Percentiles rank a stretch among this genome's conserved stretches.
phyloP scores from a whole-genome alignment of 108 stramenopile genomes.

The Pseudonitzschia multiseries region DNA sequence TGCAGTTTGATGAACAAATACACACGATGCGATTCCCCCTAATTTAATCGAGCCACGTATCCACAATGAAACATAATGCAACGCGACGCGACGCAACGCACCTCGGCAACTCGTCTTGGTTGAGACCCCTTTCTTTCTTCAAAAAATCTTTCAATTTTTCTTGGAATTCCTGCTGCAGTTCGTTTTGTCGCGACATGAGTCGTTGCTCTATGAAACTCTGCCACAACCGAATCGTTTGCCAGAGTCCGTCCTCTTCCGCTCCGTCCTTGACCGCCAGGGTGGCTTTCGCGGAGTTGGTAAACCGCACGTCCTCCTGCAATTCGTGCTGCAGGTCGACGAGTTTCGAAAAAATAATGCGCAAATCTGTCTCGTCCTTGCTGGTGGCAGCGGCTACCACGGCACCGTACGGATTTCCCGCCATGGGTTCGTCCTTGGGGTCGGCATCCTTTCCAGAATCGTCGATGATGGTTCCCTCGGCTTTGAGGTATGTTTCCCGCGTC shows the following conservation, averaged over 20 bases:
- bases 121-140: constrained; percentile 65
- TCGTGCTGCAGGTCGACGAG: constrained; percentile 78
- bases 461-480: constrained; percentile 70
- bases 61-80: too few species aligned
- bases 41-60: too few species aligned
- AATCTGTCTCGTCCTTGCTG: constrained; percentile 47
- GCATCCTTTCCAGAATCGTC: constrained; percentile 61
- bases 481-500: constrained; percentile 71
- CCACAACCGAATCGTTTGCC: constrained; percentile 85
- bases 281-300: constrained; percentile 61
- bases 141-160: constrained; percentile 70
- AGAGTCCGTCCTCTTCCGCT: constrained; percentile 63
- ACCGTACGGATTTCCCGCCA: constrained; percentile 31
- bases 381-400: constrained; percentile 32
- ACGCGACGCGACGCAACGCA: background rate
- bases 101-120: constrained; percentile 71
- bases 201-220: constrained; percentile 80
- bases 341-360: constrained; percentile 47
- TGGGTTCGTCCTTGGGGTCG: constrained; percentile 19
- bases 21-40: background rate
- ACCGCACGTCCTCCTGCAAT: constrained; percentile 81
- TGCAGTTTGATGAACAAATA: background rate
- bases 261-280: constrained; percentile 66
- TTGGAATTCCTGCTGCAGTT: constrained; percentile 85
- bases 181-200: constrained; percentile 71